Evolutionary conservation across 139 green algal genomes (phyloP).

Genomic region (Dunaliella primolecta): DNA sequence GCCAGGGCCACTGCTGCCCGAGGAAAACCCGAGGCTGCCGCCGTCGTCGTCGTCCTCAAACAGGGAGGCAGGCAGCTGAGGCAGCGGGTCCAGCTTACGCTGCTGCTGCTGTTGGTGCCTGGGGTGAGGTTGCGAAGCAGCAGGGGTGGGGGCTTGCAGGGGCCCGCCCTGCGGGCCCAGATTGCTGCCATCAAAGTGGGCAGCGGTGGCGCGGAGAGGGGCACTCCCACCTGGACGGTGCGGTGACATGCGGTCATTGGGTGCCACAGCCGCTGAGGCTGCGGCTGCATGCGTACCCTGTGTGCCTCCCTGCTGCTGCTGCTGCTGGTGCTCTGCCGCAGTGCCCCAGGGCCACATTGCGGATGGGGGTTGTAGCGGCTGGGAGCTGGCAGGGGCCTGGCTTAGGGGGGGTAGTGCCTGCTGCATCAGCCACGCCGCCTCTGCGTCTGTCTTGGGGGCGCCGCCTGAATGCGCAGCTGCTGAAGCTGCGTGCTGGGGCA

Average conservation of each 20-base stretch:
- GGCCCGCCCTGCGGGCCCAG: neutral
- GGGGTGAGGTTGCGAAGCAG: neutral
- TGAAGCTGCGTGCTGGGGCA: neutral
- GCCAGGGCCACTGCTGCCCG: no score
- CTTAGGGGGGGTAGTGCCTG: neutral
- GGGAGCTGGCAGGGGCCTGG: neutral
- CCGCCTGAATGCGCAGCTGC: no score
- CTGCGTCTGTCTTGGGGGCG: neutral
- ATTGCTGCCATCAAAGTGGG: neutral
- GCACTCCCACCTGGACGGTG: neutral
- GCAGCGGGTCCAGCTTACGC: slow-evolving; percentile 18
- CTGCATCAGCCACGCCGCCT: neutral
- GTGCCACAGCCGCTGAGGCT: neutral
- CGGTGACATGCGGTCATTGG: neutral
- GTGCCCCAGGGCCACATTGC: neutral
- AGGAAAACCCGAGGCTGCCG: neutral
- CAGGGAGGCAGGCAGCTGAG: slow-evolving; percentile 23
- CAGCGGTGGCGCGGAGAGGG: neutral
- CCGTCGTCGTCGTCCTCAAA: slow-evolving; percentile 22
- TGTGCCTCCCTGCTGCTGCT: neutral
- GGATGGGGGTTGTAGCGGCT: neutral
- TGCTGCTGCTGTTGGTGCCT: neutral
- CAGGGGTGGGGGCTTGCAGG: neutral
- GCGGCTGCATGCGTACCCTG: no score
- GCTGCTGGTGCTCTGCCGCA: neutral